Conservation (phyloP, 1,139 yeast species). For the Saccharomycopsis hybrid region DNA sequence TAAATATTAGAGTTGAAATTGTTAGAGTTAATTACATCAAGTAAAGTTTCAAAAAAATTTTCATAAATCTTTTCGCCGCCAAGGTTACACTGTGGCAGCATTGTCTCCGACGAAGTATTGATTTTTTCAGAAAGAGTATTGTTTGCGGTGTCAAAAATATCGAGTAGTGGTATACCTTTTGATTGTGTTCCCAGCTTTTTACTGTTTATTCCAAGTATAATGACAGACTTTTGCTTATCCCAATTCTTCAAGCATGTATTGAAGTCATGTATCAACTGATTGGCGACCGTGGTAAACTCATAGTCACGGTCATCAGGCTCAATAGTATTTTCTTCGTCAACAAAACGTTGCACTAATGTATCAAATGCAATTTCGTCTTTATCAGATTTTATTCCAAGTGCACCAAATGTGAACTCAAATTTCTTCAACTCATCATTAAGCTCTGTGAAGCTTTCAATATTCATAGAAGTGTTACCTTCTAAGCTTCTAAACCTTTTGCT, state of each 20-base stretch:
- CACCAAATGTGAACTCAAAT: constrained; percentile 1
- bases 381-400: not conserved
- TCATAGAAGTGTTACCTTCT: constrained; percentile 20
- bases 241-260: constrained; percentile 35
- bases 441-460: constrained; percentile 5
- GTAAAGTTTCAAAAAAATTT: not conserved
- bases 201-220: not conserved
- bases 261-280: constrained; percentile 31
- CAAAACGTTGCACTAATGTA: constrained; percentile 10
- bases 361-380: constrained; percentile 1
- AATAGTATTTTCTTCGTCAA: constrained; percentile 23
- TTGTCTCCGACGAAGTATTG: not conserved
- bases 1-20: constrained; percentile 13
- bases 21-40: not conserved
- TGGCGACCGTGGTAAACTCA: not conserved
- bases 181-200: not conserved
- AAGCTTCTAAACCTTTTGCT: constrained; percentile 35
- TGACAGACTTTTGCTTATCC: constrained; percentile 26
- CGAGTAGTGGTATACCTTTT: not conserved
- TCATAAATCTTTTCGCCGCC: not conserved
- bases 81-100: too few relatives aligned
- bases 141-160: not conserved
- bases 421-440: constrained; percentile 6
- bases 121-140: not conserved
- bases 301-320: constrained; percentile 21